These are phyloP conservation scores for Melanogaster broomeanus DNA, from an alignment of 768 basidiomycete genomes.

Conservation along the genomic window DNA sequence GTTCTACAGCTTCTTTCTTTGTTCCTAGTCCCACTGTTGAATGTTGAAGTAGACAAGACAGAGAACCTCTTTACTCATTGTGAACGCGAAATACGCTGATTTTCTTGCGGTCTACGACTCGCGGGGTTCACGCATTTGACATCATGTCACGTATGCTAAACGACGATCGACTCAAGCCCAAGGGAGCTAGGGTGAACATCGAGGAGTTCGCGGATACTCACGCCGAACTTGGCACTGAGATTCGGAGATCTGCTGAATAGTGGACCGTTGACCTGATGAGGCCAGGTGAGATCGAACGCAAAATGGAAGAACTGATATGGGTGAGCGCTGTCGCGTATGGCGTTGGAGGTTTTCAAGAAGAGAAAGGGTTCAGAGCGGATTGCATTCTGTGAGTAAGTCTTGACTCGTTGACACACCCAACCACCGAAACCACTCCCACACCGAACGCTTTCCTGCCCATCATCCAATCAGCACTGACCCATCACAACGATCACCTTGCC, in stretches of 20 bases:
- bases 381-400: constrained; percentile 51
- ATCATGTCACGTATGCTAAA: constrained; percentile 53
- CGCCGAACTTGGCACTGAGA: not conserved
- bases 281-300: constrained; percentile 45
- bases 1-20: constrained; percentile 19
- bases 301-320: no score
- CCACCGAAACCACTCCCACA: constrained; percentile 11
- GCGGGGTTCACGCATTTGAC: constrained; percentile 40
- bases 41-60: constrained; percentile 7
- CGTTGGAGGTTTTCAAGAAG: constrained; percentile 55
- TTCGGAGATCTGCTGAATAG: constrained; percentile 30
- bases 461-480: constrained; percentile 37
- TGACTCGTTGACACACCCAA: not conserved
- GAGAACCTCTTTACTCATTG: not conserved
- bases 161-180: constrained; percentile 37
- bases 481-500: constrained; percentile 35
- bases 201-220: constrained; percentile 14
- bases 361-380: constrained; percentile 40
- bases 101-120: not conserved
- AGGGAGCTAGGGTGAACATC: constrained; percentile 13
- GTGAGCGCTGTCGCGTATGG: constrained; percentile 55
- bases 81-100: constrained; percentile 1
- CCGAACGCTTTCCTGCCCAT: constrained; percentile 44
- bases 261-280: constrained; percentile 44
- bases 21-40: not conserved